Conservation (phyloP, 345 rosid species). For the Psidium guajava region DNA sequence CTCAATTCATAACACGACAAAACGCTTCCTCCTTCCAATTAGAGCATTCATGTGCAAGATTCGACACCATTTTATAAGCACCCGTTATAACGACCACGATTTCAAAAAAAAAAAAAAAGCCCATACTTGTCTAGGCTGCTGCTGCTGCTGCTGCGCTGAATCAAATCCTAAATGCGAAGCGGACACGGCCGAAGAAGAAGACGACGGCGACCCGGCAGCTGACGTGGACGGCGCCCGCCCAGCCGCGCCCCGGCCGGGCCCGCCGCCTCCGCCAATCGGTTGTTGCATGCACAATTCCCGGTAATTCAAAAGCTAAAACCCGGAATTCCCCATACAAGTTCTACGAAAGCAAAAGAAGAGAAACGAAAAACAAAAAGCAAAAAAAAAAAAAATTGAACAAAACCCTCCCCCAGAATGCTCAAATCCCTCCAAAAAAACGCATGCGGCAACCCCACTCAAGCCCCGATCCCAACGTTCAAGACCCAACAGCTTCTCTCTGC, state of each 20-base stretch:
- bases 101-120: neutral
- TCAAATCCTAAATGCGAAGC: constrained; percentile 54
- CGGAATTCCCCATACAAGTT: neutral
- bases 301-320: neutral
- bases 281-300: constrained; percentile 45
- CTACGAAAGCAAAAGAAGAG: neutral
- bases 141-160: constrained; percentile 33
- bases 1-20: neutral
- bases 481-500: constrained; percentile 7
- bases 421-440: constrained; percentile 44
- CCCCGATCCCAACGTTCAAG: constrained; percentile 59
- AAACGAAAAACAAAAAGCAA: neutral
- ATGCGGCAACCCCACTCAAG: constrained; percentile 15
- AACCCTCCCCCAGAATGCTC: constrained; percentile 4
- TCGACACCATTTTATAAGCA: neutral
- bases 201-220: constrained; percentile 90
- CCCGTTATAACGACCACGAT: neutral
- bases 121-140: neutral
- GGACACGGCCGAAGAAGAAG: constrained; percentile 88
- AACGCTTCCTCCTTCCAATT: neutral
- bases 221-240: constrained; percentile 86
- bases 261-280: constrained; percentile 71
- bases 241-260: constrained; percentile 66
- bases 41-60: neutral
- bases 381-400: neutral